Base-by-base conservation (phyloP, 495 filamentous ascomycete species). In the Hamigera avellanea region DNA sequence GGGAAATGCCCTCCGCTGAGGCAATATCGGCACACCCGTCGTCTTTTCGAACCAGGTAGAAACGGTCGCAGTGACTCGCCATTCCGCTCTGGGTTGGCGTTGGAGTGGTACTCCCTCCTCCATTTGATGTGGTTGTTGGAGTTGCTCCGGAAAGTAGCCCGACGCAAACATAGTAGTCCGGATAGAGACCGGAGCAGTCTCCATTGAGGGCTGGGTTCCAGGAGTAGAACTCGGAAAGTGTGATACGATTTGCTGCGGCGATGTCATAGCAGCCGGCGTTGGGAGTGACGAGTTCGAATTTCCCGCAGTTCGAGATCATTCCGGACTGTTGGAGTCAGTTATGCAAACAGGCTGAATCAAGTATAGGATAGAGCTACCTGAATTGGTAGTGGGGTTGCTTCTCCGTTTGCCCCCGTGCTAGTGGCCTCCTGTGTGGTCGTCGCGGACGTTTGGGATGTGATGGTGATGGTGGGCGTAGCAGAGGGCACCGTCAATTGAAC, bases 151-250 rank as follows among this genome's bases (percentile, higher is more conserved):
- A 23, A 23, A 23, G 21, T n/a, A n/a, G n/a, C 9, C 27, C 26
- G 3, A 42, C 26, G 17, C 40, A 42, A 21, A 36, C n/a, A 32
- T 30, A 28, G n/a, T 36, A 17, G 8, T 32, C 39, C 14, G 23
- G 16, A 17, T 26, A 19, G 12, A 42, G 17, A 17, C 31, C 18
- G 2, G n/a, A 18, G 32, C 45, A 49, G 28, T 49, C 38, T 2
- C 18, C 21, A 14, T 37, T 33, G 6, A 50, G 16, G 1, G 44
- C 47, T 14, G 47, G 47, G 26, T 47, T 50, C 40, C 40, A 50
- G 1, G 34, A 14, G 26, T 50, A 49, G 14, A 50, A 35, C 19
- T 41, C 14, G 2, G 6, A 14, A 1, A 40, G n/a, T 8, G 35
- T 31, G 23, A 53, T 41, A 8, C 35, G 35, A 33, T 41, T 26